phyloP scores from a whole-genome alignment of 192 early-diverging fungal genomes.

The Coemansia sp. region DNA sequence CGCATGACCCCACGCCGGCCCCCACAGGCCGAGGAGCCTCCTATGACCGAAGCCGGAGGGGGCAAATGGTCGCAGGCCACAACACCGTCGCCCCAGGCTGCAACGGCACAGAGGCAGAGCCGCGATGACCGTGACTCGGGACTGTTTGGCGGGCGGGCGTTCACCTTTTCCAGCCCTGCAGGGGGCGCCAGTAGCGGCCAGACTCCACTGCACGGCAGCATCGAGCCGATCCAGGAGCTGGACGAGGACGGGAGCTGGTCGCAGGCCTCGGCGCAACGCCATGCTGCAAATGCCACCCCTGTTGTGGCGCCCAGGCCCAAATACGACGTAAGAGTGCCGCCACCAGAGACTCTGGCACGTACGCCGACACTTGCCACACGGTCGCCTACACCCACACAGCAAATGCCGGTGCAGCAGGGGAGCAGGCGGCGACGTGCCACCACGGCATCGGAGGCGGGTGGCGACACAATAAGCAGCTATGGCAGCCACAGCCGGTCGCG shows the following conservation, averaged over 20 bases:
- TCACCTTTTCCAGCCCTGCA: constrained; percentile 22
- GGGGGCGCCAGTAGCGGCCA: constrained; percentile 7
- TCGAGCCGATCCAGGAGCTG: constrained; percentile 46
- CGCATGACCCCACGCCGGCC: constrained; percentile 20
- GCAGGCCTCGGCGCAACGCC: constrained; percentile 7
- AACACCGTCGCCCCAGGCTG: constrained; percentile 9
- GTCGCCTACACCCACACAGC: constrained; percentile 33
- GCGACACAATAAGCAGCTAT: constrained; percentile 1
- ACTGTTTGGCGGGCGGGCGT: constrained; percentile 38
- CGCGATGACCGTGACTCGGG: constrained; percentile 48
- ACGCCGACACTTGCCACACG: constrained; percentile 39
- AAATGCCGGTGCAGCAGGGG: constrained; percentile 1
- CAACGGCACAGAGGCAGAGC: background rate
- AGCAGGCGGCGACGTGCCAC: constrained; percentile 26
- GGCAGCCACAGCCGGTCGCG: constrained; percentile 35
- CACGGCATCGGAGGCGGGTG: constrained; percentile 7
- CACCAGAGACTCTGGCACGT: constrained; percentile 41
- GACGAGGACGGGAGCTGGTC: constrained; percentile 29
- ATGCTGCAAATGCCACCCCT: background rate
- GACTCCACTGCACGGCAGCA: constrained; percentile 6
- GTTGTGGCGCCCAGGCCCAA: constrained; percentile 6
- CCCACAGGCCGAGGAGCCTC: background rate
- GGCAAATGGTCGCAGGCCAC: constrained; percentile 45
- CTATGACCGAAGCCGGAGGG: background rate
- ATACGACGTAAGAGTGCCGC: constrained; percentile 41